These are phyloP conservation scores for Calonectria montana DNA, from an alignment of 2,329 filamentous ascomycete genomes.

Conservation along the genomic window DNA sequence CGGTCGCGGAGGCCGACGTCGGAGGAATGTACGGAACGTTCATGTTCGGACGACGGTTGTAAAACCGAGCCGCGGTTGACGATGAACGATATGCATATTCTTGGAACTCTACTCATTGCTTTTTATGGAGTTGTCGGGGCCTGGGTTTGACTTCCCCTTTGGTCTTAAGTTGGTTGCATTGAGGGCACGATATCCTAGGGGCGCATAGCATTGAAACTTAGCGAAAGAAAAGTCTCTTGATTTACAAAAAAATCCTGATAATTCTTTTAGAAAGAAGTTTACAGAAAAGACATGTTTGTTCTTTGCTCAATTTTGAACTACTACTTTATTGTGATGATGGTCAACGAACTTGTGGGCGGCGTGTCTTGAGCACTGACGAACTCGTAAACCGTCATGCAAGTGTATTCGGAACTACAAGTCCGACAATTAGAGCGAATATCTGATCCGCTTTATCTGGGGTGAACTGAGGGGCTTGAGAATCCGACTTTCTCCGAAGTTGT, in stretches of 20 bases:
- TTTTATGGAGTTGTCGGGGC: slow-evolving; percentile 29
- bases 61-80: slow-evolving; percentile 39
- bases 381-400: neutral
- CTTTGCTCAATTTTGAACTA: slow-evolving; percentile 36
- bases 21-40: slow-evolving; percentile 90
- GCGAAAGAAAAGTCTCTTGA: slow-evolving; percentile 45
- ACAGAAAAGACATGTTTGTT: slow-evolving; percentile 32
- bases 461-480: neutral
- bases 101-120: slow-evolving; percentile 40
- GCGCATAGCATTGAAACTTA: slow-evolving; percentile 40
- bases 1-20: slow-evolving; percentile 90
- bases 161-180: slow-evolving; percentile 34
- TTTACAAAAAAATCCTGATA: slow-evolving; percentile 37
- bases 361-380: neutral
- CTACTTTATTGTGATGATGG: slow-evolving; percentile 29
- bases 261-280: slow-evolving; percentile 31
- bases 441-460: neutral
- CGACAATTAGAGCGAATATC: neutral
- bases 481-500: neutral
- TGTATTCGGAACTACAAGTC: neutral
- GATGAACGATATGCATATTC: slow-evolving; percentile 53
- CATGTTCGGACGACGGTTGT: slow-evolving; percentile 72
- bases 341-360: neutral
- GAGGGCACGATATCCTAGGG: slow-evolving; percentile 38
- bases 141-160: slow-evolving; percentile 27